These are phyloP conservation scores for Auricularia auricula-judae DNA, from an alignment of 768 basidiomycete species.

Conservation along the genomic window DNA sequence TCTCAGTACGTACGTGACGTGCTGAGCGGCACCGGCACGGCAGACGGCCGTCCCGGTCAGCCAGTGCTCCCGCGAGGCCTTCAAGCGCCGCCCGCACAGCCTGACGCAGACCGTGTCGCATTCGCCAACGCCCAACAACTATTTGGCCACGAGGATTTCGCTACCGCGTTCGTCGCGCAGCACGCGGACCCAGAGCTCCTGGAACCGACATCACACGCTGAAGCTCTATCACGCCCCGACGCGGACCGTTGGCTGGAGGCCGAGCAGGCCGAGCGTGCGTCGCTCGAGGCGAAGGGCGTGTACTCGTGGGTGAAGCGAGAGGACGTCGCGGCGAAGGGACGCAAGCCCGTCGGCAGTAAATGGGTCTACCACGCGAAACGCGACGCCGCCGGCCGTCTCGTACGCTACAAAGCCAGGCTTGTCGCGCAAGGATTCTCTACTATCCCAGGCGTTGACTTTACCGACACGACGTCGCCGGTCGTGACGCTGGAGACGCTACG, in stretches of 20 bases:
- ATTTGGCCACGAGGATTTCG: not conserved
- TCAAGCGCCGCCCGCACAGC: too few relatives aligned
- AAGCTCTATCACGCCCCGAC: not conserved
- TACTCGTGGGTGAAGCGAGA: not conserved
- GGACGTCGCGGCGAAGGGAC: not conserved
- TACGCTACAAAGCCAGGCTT: constrained; percentile 10
- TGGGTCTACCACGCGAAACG: constrained; percentile 17
- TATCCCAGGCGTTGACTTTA: constrained; percentile 16
- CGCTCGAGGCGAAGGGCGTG: not conserved
- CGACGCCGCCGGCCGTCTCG: not conserved
- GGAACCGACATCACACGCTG: not conserved
- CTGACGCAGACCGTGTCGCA: too few relatives aligned
- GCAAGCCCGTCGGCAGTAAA: constrained; percentile 12
- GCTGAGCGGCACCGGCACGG: not conserved
- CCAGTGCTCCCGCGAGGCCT: not conserved
- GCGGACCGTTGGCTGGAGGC: not conserved
- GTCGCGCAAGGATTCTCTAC: constrained; percentile 24
- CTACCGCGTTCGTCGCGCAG: not conserved
- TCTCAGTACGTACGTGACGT: not conserved
- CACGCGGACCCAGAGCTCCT: not conserved
- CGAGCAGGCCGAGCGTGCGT: not conserved
- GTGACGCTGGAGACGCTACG: constrained; percentile 16
- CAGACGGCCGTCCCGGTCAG: not conserved
- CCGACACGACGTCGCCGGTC: constrained; percentile 17
- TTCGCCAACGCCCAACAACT: too few relatives aligned